Conservation (phyloP, 305 asterid genomes). For the Fraxinus albicans region DNA sequence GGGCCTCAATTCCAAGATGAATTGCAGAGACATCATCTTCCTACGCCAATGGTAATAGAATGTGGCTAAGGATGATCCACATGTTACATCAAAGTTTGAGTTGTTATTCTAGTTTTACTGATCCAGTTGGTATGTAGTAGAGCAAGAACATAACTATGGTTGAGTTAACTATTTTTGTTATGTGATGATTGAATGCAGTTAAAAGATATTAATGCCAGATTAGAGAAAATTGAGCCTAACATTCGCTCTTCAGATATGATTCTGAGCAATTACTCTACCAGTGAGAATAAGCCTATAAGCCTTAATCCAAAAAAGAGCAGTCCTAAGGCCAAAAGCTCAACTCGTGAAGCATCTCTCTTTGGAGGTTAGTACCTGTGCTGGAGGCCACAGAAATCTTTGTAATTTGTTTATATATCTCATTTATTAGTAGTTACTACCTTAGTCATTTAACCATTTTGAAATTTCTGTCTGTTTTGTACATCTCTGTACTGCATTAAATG, state of each 20-base stretch:
- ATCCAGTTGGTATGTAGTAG: background rate
- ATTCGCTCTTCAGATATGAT: constrained; percentile 62
- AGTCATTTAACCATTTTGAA: constrained; percentile 2
- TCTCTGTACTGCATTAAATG: constrained; percentile 7
- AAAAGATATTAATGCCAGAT: constrained; percentile 84
- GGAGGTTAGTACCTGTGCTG: constrained; percentile 71
- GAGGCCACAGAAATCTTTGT: background rate
- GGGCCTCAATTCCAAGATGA: constrained; percentile 96
- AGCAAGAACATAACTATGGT: constrained; percentile 4
- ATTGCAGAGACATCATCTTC: constrained; percentile 79
- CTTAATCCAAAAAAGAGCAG: constrained; percentile 74
- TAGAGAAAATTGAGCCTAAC: constrained; percentile 93
- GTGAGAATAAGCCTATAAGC: constrained; percentile 56
- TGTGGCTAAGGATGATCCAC: background rate
- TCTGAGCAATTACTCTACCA: constrained; percentile 55
- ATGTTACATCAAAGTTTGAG: constrained; percentile 8
- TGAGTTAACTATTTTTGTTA: constrained; percentile 33
- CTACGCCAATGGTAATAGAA: constrained; percentile 63
- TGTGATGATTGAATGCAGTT: constrained; percentile 53
- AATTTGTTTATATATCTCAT: background rate
- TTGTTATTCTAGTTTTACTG: constrained; percentile 6
- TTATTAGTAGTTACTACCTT: constrained; percentile 8
- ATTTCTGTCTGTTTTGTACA: background rate
- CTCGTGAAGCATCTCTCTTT: constrained; percentile 80
- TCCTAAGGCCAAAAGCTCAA: constrained; percentile 77